phyloP scores from a whole-genome alignment of 225 moss, liverwort and hornwort genomes.

The Antitrichia curtipendula region DNA sequence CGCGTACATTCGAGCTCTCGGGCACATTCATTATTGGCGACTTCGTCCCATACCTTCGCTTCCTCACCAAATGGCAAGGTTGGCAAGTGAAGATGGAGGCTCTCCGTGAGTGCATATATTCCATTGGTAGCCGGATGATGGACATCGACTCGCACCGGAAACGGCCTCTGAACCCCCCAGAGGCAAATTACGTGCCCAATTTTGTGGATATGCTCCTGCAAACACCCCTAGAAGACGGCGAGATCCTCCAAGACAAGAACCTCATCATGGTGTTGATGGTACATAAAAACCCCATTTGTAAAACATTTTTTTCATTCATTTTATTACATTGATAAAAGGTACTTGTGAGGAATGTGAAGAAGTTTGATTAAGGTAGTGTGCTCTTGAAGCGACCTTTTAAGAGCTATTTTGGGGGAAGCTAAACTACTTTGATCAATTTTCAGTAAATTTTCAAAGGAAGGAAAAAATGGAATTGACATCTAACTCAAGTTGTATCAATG shows the following conservation, averaged over 20 bases:
- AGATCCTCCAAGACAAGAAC: not conserved
- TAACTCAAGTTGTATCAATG: too few species aligned
- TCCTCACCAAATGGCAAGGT: constrained; percentile 8
- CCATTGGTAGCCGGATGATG: not conserved
- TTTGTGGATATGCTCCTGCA: constrained; percentile 8
- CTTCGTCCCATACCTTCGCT: constrained; percentile 9
- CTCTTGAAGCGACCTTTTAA: too few species aligned
- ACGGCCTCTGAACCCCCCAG: not conserved
- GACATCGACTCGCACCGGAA: not conserved
- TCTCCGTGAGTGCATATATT: not conserved
- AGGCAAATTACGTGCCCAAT: not conserved
- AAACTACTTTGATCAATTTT: too few species aligned
- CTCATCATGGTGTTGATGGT: constrained; percentile 4
- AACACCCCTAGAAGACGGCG: not conserved
- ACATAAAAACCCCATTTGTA: not conserved
- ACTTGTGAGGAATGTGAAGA: not conserved
- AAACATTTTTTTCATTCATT: not conserved
- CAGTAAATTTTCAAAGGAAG: too few species aligned
- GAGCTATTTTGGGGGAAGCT: too few species aligned
- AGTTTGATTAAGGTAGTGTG: not conserved
- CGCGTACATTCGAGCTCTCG: not conserved
- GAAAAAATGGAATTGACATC: too few species aligned
- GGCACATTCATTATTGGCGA: not conserved
- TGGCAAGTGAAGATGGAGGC: not conserved
- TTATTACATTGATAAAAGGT: not conserved